Conservation (phyloP, 1,284 basidiomycete species). For the Leucoagaricus sp. region DNA sequence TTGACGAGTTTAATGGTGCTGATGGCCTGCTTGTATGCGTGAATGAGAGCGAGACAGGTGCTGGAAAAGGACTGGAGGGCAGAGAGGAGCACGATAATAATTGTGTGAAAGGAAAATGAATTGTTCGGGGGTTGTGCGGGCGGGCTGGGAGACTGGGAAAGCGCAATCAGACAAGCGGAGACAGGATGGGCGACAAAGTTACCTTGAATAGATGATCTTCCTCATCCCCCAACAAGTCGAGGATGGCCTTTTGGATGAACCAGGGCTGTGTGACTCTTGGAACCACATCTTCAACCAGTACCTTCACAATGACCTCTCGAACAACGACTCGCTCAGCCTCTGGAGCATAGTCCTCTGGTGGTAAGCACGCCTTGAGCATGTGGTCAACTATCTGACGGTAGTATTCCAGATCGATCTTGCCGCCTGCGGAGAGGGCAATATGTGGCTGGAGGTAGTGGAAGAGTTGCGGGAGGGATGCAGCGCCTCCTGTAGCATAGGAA, state of each 20-base stretch:
- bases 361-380: constrained; percentile 66
- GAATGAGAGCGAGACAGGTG: constrained; percentile 61
- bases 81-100: constrained; percentile 70
- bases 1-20: constrained; percentile 69
- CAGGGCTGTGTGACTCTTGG: constrained; percentile 76
- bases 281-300: constrained; percentile 65
- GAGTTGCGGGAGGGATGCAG: constrained; percentile 57
- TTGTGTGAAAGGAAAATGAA: constrained; percentile 54
- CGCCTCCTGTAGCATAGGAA: constrained; percentile 67
- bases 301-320: constrained; percentile 75
- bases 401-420: constrained; percentile 70
- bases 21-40: constrained; percentile 66
- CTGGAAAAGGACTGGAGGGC: constrained; percentile 72
- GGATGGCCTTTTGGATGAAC: constrained; percentile 71
- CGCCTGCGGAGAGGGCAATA: constrained; percentile 69
- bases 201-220: constrained; percentile 35
- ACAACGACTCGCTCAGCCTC: constrained; percentile 74
- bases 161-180: constrained; percentile 12
- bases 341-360: constrained; percentile 67
- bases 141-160: constrained; percentile 22
- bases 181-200: constrained; percentile 18
- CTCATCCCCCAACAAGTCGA: constrained; percentile 57
- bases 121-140: constrained; percentile 26
- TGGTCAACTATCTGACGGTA: constrained; percentile 75
- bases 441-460: constrained; percentile 82